Conservation (phyloP, 441 rosid genomes). For the Bruguiera hainesii region DNA sequence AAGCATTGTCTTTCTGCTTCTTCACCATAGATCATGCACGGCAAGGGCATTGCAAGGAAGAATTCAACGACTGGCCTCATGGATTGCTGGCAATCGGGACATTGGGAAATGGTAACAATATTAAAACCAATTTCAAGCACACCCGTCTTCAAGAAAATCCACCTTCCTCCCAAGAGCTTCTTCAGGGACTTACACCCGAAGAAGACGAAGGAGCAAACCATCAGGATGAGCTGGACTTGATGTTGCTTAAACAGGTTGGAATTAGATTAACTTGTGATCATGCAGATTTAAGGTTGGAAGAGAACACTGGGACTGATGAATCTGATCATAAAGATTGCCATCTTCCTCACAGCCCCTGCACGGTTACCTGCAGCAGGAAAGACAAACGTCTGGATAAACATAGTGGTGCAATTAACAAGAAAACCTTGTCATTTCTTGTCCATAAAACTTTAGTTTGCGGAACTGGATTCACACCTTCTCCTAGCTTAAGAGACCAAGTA, state of each 20-base stretch:
- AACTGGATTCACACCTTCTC: conserved; percentile 39
- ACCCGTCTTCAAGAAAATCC: conserved; percentile 16
- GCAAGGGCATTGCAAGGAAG: conserved; percentile 32
- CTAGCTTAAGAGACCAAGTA: conserved; percentile 34
- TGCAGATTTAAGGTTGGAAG: conserved; percentile 14
- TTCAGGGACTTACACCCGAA: conserved; percentile 29
- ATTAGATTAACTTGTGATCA: conserved; percentile 2
- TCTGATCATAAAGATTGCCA: conserved; percentile 5
- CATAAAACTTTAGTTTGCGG: conserved; percentile 46
- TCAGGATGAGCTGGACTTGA: conserved; percentile 27
- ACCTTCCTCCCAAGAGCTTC: conserved; percentile 11
- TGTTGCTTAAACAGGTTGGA: conserved; percentile 24
- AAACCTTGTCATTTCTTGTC: conserved; percentile 42
- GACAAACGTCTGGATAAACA: conserved; percentile 15
- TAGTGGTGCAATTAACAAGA: conserved; percentile 26
- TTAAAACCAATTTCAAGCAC: conserved; percentile 10
- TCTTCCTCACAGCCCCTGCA: background rate
- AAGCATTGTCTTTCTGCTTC: background rate
- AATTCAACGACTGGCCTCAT: conserved; percentile 48
- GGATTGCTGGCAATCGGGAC: conserved; percentile 55
- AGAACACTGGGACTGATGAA: conserved; percentile 13
- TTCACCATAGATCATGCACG: conserved; percentile 16
- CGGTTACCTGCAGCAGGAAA: conserved; percentile 21
- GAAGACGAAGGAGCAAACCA: conserved; percentile 35
- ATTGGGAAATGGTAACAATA: conserved; percentile 31